phyloP scores from a whole-genome alignment of 805 yeast genomes.

The Candida chilensis region DNA sequence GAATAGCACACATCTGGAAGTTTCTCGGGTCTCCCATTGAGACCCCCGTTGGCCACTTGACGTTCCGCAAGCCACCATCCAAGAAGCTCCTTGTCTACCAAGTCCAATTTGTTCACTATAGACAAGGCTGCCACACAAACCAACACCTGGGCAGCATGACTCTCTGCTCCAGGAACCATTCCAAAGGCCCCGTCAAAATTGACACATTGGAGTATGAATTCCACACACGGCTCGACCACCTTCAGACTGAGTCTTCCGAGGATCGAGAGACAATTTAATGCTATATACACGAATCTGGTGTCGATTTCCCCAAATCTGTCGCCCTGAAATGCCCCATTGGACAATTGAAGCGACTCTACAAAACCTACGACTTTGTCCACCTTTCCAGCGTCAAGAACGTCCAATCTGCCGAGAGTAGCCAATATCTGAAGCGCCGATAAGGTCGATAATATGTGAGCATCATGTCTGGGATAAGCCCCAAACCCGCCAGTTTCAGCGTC shows the following conservation, averaged over 20 bases:
- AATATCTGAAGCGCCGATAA: constrained; percentile 81
- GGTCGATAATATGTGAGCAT: constrained; percentile 79
- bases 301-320: constrained; percentile 91
- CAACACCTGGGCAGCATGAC: constrained; percentile 88
- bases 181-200: constrained; percentile 98
- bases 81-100: constrained; percentile 35
- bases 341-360: constrained; percentile 33
- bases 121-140: constrained; percentile 80
- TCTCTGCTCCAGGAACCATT: constrained; percentile 86
- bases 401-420: constrained; percentile 53
- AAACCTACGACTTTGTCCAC: constrained; percentile 9
- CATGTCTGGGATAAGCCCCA: constrained; percentile 85
- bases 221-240: constrained; percentile 52
- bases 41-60: constrained; percentile 81
- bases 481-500: constrained; percentile 58
- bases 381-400: constrained; percentile 17
- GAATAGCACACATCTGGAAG: constrained; percentile 96
- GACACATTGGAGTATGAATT: constrained; percentile 58
- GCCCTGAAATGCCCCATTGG: constrained; percentile 77
- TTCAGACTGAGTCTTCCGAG: constrained; percentile 49
- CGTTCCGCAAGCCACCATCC: constrained; percentile 90
- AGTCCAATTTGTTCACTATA: constrained; percentile 50
- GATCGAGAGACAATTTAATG: constrained; percentile 63
- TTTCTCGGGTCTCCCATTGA: constrained; percentile 94
- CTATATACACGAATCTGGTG: constrained; percentile 82